phyloP scores from a whole-genome alignment of 306 rosid genomes.

The Castanospermum australe region DNA sequence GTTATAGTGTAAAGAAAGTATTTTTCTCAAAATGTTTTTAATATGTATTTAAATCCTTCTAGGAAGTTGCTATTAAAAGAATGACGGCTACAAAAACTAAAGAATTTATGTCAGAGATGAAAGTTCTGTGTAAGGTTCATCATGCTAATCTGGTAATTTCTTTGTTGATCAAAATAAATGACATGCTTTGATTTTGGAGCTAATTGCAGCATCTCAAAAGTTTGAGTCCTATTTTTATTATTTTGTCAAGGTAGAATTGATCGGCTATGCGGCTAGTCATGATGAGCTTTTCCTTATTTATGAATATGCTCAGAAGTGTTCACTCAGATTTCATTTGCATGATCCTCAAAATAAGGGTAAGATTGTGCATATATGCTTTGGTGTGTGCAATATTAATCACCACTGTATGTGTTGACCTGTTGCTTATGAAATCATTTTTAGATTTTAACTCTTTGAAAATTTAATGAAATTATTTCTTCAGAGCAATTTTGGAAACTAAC shows the following conservation, averaged over 20 bases:
- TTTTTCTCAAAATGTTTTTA: constrained; percentile 21
- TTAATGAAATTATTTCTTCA: not conserved
- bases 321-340: constrained; percentile 86
- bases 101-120: constrained; percentile 88
- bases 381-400: not conserved
- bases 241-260: constrained; percentile 95
- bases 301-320: constrained; percentile 95
- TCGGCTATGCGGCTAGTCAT: constrained; percentile 90
- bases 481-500: not conserved
- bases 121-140: constrained; percentile 95
- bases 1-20: not conserved
- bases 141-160: constrained; percentile 88
- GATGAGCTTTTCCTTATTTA: constrained; percentile 85
- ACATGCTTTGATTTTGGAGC: constrained; percentile 29
- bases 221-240: constrained; percentile 45
- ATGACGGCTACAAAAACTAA: constrained; percentile 94
- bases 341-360: constrained; percentile 94
- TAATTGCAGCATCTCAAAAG: constrained; percentile 32
- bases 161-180: constrained; percentile 1
- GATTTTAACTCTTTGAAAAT: not conserved
- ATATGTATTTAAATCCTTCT: constrained; percentile 28
- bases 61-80: constrained; percentile 98
- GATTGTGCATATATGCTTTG: constrained; percentile 24
- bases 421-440: constrained; percentile 3
- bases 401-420: not conserved